phyloP scores from a whole-genome alignment of 768 basidiomycete genomes.

The Hypholoma sublateritium region DNA sequence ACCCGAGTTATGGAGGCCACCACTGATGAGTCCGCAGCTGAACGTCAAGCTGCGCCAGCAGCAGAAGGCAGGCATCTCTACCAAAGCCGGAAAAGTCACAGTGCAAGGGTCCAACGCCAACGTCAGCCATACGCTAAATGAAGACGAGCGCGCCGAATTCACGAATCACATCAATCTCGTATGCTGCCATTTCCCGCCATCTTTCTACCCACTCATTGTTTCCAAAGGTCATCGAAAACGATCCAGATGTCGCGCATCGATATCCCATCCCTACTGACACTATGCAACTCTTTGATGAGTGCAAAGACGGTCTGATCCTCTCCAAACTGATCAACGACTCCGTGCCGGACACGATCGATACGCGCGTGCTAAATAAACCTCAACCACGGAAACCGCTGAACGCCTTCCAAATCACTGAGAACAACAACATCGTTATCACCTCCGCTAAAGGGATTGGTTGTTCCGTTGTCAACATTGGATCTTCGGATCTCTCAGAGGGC shows the following conservation, averaged over 20 bases:
- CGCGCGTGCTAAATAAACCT: slow-evolving; percentile 94
- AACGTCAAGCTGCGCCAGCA: slow-evolving; percentile 77
- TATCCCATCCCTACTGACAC: slow-evolving; percentile 94
- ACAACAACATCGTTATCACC: slow-evolving; percentile 99
- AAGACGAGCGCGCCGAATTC: slow-evolving; percentile 93
- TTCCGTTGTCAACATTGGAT: slow-evolving; percentile 97
- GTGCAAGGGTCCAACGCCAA: slow-evolving; percentile 95
- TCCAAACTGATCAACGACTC: slow-evolving; percentile 99
- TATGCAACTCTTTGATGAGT: slow-evolving; percentile 99
- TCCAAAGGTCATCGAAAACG: slow-evolving; percentile 83
- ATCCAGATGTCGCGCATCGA: slow-evolving; percentile 77
- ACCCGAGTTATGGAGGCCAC: slow-evolving; percentile 16
- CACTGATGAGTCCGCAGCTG: slow-evolving; percentile 45
- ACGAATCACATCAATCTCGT: slow-evolving; percentile 98
- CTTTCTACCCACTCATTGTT: slow-evolving; percentile 6
- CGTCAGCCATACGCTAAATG: slow-evolving; percentile 96
- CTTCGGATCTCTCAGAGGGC: slow-evolving; percentile 88
- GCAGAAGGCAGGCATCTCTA: slow-evolving; percentile 45
- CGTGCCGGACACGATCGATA: slow-evolving; percentile 98
- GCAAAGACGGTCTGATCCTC: slow-evolving; percentile 91
- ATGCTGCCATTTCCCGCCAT: slow-evolving; percentile 26
- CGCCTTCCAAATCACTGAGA: slow-evolving; percentile 98
- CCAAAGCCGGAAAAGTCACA: slow-evolving; percentile 86
- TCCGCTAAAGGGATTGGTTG: slow-evolving; percentile 98
- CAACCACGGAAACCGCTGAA: slow-evolving; percentile 81